These are phyloP conservation scores for button mushroom (Agaricus bisporus) DNA, from an alignment of 768 basidiomycete species.

Conservation along the genomic window DNA sequence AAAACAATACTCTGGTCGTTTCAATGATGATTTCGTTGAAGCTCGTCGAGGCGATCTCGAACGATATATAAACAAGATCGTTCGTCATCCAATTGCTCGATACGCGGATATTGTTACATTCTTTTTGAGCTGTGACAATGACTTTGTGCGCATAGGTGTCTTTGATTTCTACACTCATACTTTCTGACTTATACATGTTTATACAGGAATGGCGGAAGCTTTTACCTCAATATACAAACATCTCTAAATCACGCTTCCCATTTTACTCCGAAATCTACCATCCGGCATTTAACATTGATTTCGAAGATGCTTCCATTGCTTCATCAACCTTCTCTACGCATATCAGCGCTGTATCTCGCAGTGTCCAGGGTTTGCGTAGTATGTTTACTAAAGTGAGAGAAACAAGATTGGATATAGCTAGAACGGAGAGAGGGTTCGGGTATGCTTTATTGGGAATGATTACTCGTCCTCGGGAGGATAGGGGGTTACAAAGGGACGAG, in stretches of 20 bases:
- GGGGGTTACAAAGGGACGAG: conserved; percentile 42
- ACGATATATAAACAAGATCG: conserved; percentile 64
- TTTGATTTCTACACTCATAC: background rate
- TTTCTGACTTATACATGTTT: background rate
- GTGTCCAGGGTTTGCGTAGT: conserved; percentile 60
- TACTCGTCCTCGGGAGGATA: conserved; percentile 44
- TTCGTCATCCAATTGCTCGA: conserved; percentile 70
- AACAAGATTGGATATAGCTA: conserved; percentile 71
- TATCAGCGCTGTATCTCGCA: conserved; percentile 56
- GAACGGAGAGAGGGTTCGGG: conserved; percentile 66
- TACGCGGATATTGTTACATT: conserved; percentile 76
- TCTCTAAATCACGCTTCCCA: conserved; percentile 41
- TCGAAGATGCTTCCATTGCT: conserved; percentile 57
- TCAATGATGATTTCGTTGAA: conserved; percentile 78
- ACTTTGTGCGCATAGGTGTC: conserved; percentile 44
- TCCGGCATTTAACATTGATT: conserved; percentile 78
- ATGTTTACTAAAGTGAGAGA: conserved; percentile 60
- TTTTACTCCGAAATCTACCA: conserved; percentile 81
- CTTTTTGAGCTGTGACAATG: conserved; percentile 74
- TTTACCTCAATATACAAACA: conserved; percentile 52
- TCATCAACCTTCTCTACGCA: conserved; percentile 62
- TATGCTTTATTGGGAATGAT: conserved; percentile 72
- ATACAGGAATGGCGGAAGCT: conserved; percentile 66
- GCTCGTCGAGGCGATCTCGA: conserved; percentile 77
- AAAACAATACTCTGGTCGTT: conserved; percentile 79